phyloP scores from a whole-genome alignment of 2,329 filamentous ascomycete genomes.

The Neoarthrinium moseri region DNA sequence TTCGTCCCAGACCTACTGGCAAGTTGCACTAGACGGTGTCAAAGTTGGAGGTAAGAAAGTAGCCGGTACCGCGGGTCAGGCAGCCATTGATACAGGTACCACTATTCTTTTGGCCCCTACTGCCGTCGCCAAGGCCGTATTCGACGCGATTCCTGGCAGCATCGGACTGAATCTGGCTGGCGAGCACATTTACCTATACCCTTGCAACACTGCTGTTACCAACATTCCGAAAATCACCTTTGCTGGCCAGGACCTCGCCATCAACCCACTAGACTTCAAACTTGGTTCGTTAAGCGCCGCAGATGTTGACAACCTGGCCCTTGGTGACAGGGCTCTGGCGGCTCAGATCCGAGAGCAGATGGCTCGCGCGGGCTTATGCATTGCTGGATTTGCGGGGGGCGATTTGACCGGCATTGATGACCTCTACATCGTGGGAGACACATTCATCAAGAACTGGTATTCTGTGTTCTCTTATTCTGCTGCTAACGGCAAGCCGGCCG shows the following conservation, averaged over 20 bases:
- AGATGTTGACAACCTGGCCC: slow-evolving; percentile 3
- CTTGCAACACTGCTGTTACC: slow-evolving; percentile 1
- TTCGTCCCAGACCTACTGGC: slow-evolving; percentile 6
- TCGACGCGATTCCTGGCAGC: background rate
- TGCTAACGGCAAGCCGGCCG: background rate
- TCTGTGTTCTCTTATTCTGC: slow-evolving; percentile 7
- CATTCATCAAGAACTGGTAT: slow-evolving; percentile 8
- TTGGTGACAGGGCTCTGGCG: background rate
- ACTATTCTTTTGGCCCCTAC: slow-evolving; percentile 4
- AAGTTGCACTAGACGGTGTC: slow-evolving; percentile 4
- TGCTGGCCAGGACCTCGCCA: background rate
- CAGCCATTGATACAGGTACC: slow-evolving; percentile 6
- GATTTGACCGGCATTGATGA: slow-evolving; percentile 7
- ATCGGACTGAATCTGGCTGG: background rate
- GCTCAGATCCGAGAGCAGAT: background rate
- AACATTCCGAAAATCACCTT: slow-evolving; percentile 4
- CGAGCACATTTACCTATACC: slow-evolving; percentile 2
- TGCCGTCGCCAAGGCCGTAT: background rate
- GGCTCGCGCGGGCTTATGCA: slow-evolving; percentile 1
- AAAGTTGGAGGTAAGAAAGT: background rate
- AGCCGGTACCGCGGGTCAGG: background rate
- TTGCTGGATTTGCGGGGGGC: slow-evolving; percentile 1
- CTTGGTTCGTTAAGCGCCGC: slow-evolving; percentile 1
- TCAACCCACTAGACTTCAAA: slow-evolving; percentile 7
- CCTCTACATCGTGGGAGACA: slow-evolving; percentile 8